Base-by-base conservation (phyloP, 805 yeast species). In the Metschnikowia cubensis region DNA sequence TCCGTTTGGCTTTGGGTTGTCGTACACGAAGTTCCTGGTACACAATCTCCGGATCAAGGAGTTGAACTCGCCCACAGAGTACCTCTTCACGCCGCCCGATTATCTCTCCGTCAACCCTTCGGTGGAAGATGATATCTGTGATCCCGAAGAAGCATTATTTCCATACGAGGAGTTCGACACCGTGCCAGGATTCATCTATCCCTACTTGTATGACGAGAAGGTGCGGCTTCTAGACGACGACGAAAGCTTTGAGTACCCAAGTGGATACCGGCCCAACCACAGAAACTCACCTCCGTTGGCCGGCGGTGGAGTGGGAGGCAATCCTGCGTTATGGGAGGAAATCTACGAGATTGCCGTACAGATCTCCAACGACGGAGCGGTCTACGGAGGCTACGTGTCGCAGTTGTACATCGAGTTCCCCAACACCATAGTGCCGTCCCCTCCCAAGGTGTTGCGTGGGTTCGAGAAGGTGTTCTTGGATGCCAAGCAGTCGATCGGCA, bases 1-100 rank as follows among this genome's bases (percentile, higher is more conserved):
- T 59, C 85, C 80, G 52, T 83, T 83, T 63, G 87, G 87, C 3
- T 80, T 60, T 66, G 87, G 87, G 7, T 64, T 82, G 42, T 78
- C 85, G 1, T 82, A 80, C 59, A 70, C 85, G 3, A 69, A 68
- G 31, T 75, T 75, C 51, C 63, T 58, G 43, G 59, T 71, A 13
- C 51, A 57, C 35, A 65, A 69, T 46, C 61, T 80, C 42, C 62
- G 71, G 20, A 74, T 79, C 34, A 62, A 63, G 18, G 75, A 74
- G 54, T 66, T 75, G 1, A 63, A 66, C 42, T 63, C 76, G 3
- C 80, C 80, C 15, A 66, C 76, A 1, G 74, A 73, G 45, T 76
- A 72, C 51, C 62, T 77, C 41, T 76, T 79, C 3, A 70, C 68
- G 35, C 78, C 82, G 1, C 71, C 70, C 20, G 76, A 74, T 41